Evolutionary conservation across 2,329 filamentous ascomycete genomes (phyloP).

Genomic region (Colletotrichum filicis): DNA sequence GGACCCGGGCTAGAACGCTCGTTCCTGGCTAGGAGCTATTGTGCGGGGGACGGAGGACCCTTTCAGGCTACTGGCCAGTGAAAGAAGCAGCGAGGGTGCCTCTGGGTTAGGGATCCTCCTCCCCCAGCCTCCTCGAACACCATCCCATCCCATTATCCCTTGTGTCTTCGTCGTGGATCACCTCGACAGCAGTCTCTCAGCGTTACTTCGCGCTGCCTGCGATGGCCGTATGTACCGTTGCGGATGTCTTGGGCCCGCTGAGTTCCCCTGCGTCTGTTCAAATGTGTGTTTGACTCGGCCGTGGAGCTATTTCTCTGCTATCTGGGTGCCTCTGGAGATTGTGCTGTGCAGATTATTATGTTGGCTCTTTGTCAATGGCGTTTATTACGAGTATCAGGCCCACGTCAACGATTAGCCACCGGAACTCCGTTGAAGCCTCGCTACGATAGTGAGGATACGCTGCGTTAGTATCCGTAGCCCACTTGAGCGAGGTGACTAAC

Average conservation of each 20-base stretch:
- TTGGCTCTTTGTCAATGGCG: no score
- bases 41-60: conserved; percentile 8
- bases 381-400: no score
- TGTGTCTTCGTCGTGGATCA: not conserved
- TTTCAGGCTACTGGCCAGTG: not conserved
- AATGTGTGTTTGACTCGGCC: not conserved
- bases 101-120: conserved; percentile 17
- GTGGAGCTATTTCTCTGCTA: not conserved
- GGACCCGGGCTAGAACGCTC: conserved; percentile 14
- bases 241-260: not conserved
- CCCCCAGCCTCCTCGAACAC: not conserved
- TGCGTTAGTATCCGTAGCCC: not conserved
- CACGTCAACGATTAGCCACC: not conserved
- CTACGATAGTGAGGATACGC: not conserved
- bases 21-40: conserved; percentile 26
- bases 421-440: not conserved
- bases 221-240: not conserved
- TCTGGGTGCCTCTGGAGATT: not conserved
- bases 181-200: not conserved
- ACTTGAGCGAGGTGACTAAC: not conserved
- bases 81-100: not conserved
- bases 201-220: not conserved
- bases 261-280: not conserved
- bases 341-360: not conserved
- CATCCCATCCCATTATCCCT: not conserved